Conservation (phyloP, 768 basidiomycete genomes). For the Neoboletus magnificus region DNA sequence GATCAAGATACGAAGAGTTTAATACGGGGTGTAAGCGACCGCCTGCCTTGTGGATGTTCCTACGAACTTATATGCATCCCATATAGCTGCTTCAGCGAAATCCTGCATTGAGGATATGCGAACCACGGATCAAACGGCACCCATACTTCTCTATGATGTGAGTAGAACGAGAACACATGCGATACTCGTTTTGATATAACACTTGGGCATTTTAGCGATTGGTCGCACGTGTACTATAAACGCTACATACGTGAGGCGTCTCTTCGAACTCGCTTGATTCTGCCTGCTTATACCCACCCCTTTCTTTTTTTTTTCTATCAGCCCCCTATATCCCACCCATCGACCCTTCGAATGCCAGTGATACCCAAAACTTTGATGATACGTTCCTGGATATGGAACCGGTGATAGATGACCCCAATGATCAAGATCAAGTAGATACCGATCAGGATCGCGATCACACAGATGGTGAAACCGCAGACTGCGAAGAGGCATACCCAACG, state of each 20-base stretch:
- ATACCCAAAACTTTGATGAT: conserved; percentile 98
- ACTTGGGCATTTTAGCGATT: conserved; percentile 56
- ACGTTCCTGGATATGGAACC: conserved; percentile 96
- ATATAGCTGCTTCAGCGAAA: conserved; percentile 86
- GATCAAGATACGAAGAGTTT: conserved; percentile 95
- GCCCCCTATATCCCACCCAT: conserved; percentile 93
- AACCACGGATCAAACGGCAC: conserved; percentile 91
- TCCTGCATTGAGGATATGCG: conserved; percentile 85
- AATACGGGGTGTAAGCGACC: conserved; percentile 80
- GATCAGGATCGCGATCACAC: conserved; percentile 68
- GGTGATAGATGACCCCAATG: conserved; percentile 74
- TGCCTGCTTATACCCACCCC: conserved; percentile 14
- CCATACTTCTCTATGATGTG: conserved; percentile 95
- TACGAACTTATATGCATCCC: conserved; percentile 10
- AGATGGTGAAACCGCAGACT: conserved; percentile 69
- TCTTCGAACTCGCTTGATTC: conserved; percentile 4
- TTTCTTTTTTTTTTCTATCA: conserved; percentile 28
- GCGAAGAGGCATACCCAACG: conserved; percentile 73
- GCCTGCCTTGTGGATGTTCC: not conserved
- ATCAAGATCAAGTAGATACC: conserved; percentile 59
- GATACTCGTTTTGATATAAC: conserved; percentile 11
- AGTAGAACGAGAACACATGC: conserved; percentile 28
- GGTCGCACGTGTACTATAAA: conserved; percentile 92
- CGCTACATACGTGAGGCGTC: conserved; percentile 78
- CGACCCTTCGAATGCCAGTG: conserved; percentile 86